Evolutionary conservation across 1,284 basidiomycete species (phyloP).

Genomic region (Pseudomicrostroma phylloplanum): DNA sequence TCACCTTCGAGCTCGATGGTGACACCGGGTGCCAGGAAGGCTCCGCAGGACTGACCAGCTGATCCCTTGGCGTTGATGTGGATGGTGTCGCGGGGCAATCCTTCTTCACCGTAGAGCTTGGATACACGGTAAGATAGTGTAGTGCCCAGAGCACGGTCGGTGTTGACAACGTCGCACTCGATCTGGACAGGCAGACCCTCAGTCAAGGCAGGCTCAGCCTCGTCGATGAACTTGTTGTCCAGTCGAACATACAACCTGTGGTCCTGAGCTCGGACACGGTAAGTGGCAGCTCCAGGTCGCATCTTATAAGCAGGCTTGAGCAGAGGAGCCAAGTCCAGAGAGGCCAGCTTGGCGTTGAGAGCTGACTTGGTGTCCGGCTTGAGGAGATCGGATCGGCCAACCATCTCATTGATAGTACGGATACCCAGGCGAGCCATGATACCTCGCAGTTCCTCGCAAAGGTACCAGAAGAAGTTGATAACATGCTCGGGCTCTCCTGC

Average conservation of each 20-base stretch:
- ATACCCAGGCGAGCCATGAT: constrained; percentile 47
- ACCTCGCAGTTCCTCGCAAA: constrained; percentile 41
- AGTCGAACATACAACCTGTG: constrained; percentile 46
- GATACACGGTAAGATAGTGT: constrained; percentile 48
- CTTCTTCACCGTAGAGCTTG: constrained; percentile 44
- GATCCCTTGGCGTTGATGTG: constrained; percentile 47
- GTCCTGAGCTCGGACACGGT: constrained; percentile 48
- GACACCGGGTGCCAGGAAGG: constrained; percentile 45
- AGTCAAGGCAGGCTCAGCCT: constrained; percentile 42
- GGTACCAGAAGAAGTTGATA: constrained; percentile 48
- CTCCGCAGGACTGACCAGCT: constrained; percentile 44
- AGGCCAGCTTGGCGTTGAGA: constrained; percentile 40
- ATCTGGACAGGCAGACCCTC: constrained; percentile 45
- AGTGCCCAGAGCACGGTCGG: constrained; percentile 44
- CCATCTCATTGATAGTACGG: constrained; percentile 48
- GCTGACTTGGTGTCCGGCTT: constrained; percentile 30
- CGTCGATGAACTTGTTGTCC: constrained; percentile 49
- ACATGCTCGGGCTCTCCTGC: constrained; percentile 44
- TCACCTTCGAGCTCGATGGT: constrained; percentile 47
- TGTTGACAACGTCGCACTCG: constrained; percentile 48
- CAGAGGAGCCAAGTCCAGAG: constrained; percentile 34
- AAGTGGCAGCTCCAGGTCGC: constrained; percentile 47
- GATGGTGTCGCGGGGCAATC: constrained; percentile 44
- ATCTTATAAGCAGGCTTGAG: constrained; percentile 46
- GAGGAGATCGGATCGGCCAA: constrained; percentile 43